A percentile compares a stretch with the other conserved stretches of the same genome.
Conservation (phyloP, 352 stramenopile genomes). For the Stephanocyclus meneghinianus region DNA sequence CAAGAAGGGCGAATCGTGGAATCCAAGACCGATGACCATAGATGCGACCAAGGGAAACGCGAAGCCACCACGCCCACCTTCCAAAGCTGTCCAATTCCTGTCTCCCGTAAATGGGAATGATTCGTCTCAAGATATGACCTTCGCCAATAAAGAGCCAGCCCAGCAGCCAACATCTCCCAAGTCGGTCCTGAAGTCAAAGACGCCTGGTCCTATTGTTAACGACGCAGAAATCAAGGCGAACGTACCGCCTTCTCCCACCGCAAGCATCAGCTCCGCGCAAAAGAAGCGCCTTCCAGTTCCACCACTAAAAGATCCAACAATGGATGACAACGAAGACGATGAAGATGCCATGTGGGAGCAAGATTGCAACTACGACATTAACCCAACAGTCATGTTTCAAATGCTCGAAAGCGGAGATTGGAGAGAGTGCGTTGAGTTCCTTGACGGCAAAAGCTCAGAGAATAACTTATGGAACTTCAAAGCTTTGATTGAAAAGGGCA, state of each 20-base stretch:
- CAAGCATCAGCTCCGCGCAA: slow-evolving; percentile 2
- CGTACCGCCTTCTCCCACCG: slow-evolving; percentile 14
- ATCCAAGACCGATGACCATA: slow-evolving; percentile 6
- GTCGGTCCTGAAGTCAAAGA: not conserved
- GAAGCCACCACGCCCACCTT: slow-evolving; percentile 8
- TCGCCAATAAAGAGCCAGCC: not conserved
- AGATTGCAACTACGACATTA: slow-evolving; percentile 71
- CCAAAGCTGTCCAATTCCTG: slow-evolving; percentile 15
- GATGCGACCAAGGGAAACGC: slow-evolving; percentile 2
- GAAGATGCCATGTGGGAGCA: slow-evolving; percentile 48
- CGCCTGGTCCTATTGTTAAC: not conserved
- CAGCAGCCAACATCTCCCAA: not conserved
- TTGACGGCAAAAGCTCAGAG: slow-evolving; percentile 43
- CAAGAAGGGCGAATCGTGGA: slow-evolving; percentile 9
- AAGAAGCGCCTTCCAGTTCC: slow-evolving; percentile 44
- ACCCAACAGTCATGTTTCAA: slow-evolving; percentile 69
- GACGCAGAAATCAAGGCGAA: not conserved
- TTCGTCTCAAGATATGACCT: not conserved
- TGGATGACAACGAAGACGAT: slow-evolving; percentile 53
- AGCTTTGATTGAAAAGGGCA: slow-evolving; percentile 14
- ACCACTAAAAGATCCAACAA: slow-evolving; percentile 35
- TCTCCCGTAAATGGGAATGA: slow-evolving; percentile 5
- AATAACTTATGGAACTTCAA: slow-evolving; percentile 41
- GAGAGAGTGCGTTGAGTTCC: slow-evolving; percentile 50
- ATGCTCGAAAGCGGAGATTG: slow-evolving; percentile 65